Percentiles rank a stretch among this genome's conserved stretches.
Evolutionary conservation across 1,284 basidiomycete species (phyloP).

Genomic region (Rugosomyces carneus): DNA sequence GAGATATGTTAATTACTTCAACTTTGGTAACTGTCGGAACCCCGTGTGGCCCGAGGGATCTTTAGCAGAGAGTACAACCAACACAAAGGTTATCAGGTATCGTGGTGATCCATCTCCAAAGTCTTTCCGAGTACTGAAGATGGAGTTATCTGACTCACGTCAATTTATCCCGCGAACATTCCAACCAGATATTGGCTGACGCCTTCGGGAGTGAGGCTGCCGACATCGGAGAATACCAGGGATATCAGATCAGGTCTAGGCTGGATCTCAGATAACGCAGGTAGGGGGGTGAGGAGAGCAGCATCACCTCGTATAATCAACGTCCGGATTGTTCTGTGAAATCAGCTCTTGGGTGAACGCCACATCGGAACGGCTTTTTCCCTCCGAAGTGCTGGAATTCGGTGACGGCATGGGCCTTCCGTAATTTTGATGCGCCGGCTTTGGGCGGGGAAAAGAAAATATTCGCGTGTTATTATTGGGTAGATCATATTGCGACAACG

Average conservation of each 20-base stretch:
- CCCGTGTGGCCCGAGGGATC: slow-evolving; percentile 6
- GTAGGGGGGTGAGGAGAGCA: not conserved
- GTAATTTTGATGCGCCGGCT: slow-evolving; percentile 8
- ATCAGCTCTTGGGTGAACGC: slow-evolving; percentile 65
- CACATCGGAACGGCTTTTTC: slow-evolving; percentile 16
- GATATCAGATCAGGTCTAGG: slow-evolving; percentile 81
- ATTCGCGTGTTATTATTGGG: slow-evolving; percentile 75
- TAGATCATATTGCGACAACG: slow-evolving; percentile 93
- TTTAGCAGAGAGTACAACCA: slow-evolving; percentile 6
- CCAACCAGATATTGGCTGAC: slow-evolving; percentile 88
- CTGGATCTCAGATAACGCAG: slow-evolving; percentile 12
- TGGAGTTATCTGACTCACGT: slow-evolving; percentile 11
- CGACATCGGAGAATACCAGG: slow-evolving; percentile 87
- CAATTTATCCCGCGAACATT: slow-evolving; percentile 71
- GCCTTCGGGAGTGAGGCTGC: slow-evolving; percentile 86
- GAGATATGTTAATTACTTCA: not conserved
- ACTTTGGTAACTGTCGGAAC: not conserved
- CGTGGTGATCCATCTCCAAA: slow-evolving; percentile 20
- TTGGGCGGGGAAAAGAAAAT: slow-evolving; percentile 54
- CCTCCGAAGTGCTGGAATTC: slow-evolving; percentile 15
- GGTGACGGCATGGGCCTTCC: slow-evolving; percentile 12
- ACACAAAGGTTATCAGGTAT: slow-evolving; percentile 22
- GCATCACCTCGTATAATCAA: slow-evolving; percentile 74
- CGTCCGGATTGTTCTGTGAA: slow-evolving; percentile 73
- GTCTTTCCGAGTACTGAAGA: slow-evolving; percentile 8